These are phyloP conservation scores for Microstroma glucosiphilum DNA, from an alignment of 1,284 basidiomycete species.

Conservation along the genomic window DNA sequence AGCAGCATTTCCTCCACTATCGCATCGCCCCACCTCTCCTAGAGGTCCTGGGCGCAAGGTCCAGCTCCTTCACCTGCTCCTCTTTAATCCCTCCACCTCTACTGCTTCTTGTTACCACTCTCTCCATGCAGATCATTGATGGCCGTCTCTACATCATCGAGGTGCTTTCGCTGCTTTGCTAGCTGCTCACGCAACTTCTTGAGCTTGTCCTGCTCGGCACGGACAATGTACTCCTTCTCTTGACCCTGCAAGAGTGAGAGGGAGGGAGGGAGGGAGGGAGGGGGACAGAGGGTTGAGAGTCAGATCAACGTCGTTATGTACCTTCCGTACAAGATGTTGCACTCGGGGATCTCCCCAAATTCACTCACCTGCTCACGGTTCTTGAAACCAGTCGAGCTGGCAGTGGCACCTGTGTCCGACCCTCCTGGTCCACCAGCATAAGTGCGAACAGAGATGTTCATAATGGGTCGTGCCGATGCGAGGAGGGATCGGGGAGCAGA, in stretches of 20 bases:
- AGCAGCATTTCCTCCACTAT: no score
- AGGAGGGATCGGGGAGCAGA: background rate
- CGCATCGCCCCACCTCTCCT: no score
- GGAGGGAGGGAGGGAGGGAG: background rate
- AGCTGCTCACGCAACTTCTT: constrained; percentile 18
- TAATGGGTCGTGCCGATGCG: background rate
- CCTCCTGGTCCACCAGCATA: constrained; percentile 10
- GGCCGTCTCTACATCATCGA: constrained; percentile 18
- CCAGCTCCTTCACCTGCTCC: no score
- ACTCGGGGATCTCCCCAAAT: no score
- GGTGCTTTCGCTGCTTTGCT: constrained; percentile 14
- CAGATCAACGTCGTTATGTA: background rate
- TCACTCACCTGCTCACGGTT: constrained; percentile 12
- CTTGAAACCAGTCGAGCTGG: constrained; percentile 8
- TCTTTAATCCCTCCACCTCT: background rate
- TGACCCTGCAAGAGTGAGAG: constrained; percentile 8
- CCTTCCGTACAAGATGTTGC: no score
- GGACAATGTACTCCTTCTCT: constrained; percentile 13
- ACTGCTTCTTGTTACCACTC: constrained; percentile 11
- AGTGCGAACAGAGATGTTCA: constrained; percentile 1
- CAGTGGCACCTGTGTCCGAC: background rate
- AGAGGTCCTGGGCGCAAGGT: no score
- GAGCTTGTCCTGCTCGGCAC: constrained; percentile 16
- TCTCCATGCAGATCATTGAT: constrained; percentile 11
- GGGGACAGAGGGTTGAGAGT: no score